Percentiles rank a stretch among this genome's conserved stretches.
Conservation (phyloP, 2,329 filamentous ascomycete genomes). For the Venturia asperata region DNA sequence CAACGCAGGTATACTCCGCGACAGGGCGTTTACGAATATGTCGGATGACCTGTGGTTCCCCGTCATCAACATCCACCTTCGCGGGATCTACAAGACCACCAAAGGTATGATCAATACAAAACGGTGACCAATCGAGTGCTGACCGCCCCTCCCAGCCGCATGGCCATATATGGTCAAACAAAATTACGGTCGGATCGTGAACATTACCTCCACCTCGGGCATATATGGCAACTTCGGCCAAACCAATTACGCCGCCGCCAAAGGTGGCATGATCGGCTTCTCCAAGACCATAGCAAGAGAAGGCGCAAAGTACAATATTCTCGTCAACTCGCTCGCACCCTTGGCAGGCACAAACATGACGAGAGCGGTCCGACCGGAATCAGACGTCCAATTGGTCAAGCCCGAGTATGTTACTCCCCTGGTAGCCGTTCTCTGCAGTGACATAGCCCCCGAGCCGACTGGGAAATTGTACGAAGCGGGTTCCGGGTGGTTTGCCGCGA, state of each 20-base stretch:
- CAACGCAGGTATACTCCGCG: conserved; percentile 94
- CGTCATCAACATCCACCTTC: conserved; percentile 85
- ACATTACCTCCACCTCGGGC: conserved; percentile 93
- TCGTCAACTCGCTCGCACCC: conserved; percentile 93
- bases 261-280: conserved; percentile 79
- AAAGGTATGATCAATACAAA: conserved; percentile 43
- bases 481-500: conserved; percentile 84
- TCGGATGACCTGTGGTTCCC: conserved; percentile 88
- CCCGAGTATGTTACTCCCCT: conserved; percentile 95
- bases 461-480: conserved; percentile 91
- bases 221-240: conserved; percentile 99
- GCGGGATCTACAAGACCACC: conserved; percentile 92
- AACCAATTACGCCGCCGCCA: conserved; percentile 81
- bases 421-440: conserved; percentile 76
- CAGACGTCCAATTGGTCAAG: conserved; percentile 97
- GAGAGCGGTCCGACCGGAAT: conserved; percentile 84
- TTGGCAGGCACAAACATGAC: conserved; percentile 97
- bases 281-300: conserved; percentile 87
- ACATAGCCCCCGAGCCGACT: conserved; percentile 75
- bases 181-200: conserved; percentile 94
- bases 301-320: conserved; percentile 95
- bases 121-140: too few relatives aligned
- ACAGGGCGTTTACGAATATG: conserved; percentile 99
- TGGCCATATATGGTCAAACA: conserved; percentile 98
- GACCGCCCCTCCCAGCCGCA: conserved; percentile 49